Evolutionary conservation across 2,329 filamentous ascomycete species (phyloP), one percentile per base, ranked within the genome.

Genomic region (Arthrobotrys sphaeroides): DNA sequence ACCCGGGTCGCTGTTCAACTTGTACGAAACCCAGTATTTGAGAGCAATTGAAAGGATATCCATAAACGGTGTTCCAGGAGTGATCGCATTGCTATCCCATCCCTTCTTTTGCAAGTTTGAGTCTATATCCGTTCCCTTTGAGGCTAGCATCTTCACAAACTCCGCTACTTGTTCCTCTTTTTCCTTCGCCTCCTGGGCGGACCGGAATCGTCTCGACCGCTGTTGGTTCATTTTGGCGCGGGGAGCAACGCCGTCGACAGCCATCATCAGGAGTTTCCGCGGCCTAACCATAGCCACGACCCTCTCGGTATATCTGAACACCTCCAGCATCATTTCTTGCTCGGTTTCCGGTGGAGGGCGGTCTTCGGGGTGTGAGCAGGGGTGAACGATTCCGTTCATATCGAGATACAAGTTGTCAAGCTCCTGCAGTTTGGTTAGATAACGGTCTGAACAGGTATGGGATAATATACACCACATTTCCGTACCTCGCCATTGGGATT

Each of bases 221-320:
- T 99, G 95, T 82, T 99, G 96, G 82, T 99, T 99, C 95, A 99
- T 99, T 84, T 99, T 99, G 73, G 96, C 96, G 82, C 95, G 91
- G 51, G 95, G 96, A 3, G 95, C 95, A 78, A 99, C 95, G 82
- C 95, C 95, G 84, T 99, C 95, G 82, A 99, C 94, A 80, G 95
- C 95, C 81, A 99, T 97, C 91, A 98, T 95, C 67, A 99, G 87
- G 55, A 99, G 85, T 84, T 97, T 98, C 79, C 95, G 90, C 7
- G 95, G 95, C 75, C 95, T 91, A 78, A 97, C 94, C 94, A 99
- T 99, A 82, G 97, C 97, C 78, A 99, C 92, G 22, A 99, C 94
- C 74, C 95, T 91, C 82, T 99, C 94, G n/a, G 95, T 99, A 83
- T 99, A 99, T 81, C 91, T 92, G 86, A 99, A 99, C 77, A 99